Base-by-base conservation (phyloP, 2,329 filamentous ascomycete species). In the Pleurostoma richardsiae region DNA sequence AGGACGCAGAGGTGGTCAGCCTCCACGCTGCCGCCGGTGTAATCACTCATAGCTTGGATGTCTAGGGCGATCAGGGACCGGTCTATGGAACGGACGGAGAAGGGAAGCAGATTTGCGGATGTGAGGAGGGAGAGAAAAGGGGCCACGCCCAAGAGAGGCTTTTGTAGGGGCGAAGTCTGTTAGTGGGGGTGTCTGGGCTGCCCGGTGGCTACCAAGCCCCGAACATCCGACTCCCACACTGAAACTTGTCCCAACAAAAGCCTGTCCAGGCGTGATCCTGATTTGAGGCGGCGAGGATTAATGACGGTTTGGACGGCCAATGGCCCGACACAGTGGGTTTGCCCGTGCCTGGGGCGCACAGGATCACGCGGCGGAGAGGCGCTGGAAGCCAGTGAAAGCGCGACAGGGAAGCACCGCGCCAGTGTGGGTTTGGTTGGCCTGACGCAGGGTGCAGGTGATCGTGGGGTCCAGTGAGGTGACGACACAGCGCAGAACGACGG, bases 1-100 rank as follows among this genome's bases (percentile, higher is more conserved):
- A 92, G 73, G 39, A 92, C 85, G 58, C 83, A 86, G 51, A 92
- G 79, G 63, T 91, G 88, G 54, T 86, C 76, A 42, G 84, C 82
- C 49, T 76, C 68, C 40, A 61, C 45, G 58, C 67, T 74, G 53
- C 76, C 76, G 52, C 79, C 77, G 49, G 68, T 73, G 58, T 72
- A 73, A 53, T 74, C 68, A 61, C 71, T 70, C 54, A 66, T 68
- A 50, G 49, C 52, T 42, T 39, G 30, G 47, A 47, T 42, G 45
- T 56, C 53, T 28, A 44, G 39, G 42, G 55, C 58, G 51, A 65
- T 56, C 50, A 66, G 59, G 49, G 58, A 59, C 56, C 60, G 59
- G 61, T 65, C 58, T 48, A 64, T 55, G 49, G 62, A 64, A 49
- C 56, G 57, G 44, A 64, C 45, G 26, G 55, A 60, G 42, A 65